phyloP scores from a whole-genome alignment of 441 rosid genomes.

The Mallotus japonicus region DNA sequence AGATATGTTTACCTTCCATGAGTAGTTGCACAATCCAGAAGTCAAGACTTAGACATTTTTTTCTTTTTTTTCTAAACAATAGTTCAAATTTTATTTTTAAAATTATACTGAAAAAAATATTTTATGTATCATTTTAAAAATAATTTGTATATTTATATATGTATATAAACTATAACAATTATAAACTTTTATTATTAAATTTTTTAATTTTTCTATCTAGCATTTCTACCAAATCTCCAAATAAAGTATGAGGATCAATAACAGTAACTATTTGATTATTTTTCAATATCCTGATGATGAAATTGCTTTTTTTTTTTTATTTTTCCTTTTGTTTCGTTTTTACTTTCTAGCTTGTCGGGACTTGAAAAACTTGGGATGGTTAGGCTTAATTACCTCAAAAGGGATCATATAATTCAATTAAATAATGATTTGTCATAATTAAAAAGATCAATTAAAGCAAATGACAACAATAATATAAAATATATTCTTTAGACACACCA shows the following conservation, averaged over 20 bases:
- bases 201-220: not conserved
- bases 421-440: conserved; percentile 1
- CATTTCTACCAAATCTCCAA: conserved; percentile 17
- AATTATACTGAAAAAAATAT: too few relatives aligned
- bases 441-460: conserved; percentile 4
- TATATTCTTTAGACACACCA: not conserved
- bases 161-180: too few relatives aligned
- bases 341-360: not conserved
- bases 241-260: conserved; percentile 6
- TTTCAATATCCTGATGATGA: conserved; percentile 3
- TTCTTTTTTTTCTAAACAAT: too few relatives aligned
- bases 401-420: not conserved
- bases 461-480: not conserved
- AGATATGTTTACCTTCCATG: too few relatives aligned
- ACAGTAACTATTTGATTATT: not conserved
- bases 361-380: conserved; percentile 6
- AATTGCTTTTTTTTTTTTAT: conserved; percentile 9
- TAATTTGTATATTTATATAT: too few relatives aligned
- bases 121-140: too few relatives aligned
- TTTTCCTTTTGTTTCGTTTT: not conserved
- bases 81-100: too few relatives aligned
- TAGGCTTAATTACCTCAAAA: not conserved
- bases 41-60: too few relatives aligned
- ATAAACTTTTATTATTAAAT: too few relatives aligned
- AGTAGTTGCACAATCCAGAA: too few relatives aligned